Evolutionary conservation across 75 land plant species (phyloP).

Genomic region (Cupressus sempervirens): DNA sequence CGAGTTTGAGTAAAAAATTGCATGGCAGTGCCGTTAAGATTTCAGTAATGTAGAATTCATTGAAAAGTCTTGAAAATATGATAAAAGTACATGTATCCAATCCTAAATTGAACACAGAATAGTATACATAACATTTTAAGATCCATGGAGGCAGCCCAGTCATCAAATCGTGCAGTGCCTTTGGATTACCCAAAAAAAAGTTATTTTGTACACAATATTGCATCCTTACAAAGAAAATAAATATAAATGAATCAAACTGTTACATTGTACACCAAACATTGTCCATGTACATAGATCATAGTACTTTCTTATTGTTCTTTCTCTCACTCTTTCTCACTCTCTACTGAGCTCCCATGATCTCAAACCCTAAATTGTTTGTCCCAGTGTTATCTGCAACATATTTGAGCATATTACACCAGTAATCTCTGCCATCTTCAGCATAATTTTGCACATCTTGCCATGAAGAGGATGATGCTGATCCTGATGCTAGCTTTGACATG

Average conservation of each 20-base stretch:
- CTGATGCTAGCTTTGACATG: not conserved
- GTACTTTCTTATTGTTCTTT: not conserved
- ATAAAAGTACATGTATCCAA: not conserved
- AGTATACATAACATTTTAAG: slow-evolving; percentile 3
- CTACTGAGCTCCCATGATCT: not conserved
- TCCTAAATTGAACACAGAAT: not conserved
- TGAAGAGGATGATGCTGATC: not conserved
- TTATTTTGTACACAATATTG: not conserved
- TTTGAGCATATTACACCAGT: slow-evolving; percentile 9
- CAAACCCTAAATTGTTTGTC: not conserved
- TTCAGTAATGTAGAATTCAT: not conserved
- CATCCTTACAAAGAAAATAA: not conserved
- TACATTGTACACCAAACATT: not conserved
- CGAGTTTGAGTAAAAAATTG: not conserved
- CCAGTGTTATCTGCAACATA: not conserved
- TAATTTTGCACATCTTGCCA: not conserved
- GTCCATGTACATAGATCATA: too few relatives aligned
- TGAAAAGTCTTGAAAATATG: not conserved
- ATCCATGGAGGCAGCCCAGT: not conserved
- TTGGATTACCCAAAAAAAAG: not conserved
- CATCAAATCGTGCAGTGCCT: not conserved
- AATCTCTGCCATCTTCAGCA: slow-evolving; percentile 4
- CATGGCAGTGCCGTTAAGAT: not conserved
- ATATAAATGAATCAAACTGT: not conserved
- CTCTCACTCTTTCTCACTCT: too few relatives aligned